Evolutionary conservation across 768 basidiomycete genomes (phyloP).

Genomic region (Termitomyces sp.): DNA sequence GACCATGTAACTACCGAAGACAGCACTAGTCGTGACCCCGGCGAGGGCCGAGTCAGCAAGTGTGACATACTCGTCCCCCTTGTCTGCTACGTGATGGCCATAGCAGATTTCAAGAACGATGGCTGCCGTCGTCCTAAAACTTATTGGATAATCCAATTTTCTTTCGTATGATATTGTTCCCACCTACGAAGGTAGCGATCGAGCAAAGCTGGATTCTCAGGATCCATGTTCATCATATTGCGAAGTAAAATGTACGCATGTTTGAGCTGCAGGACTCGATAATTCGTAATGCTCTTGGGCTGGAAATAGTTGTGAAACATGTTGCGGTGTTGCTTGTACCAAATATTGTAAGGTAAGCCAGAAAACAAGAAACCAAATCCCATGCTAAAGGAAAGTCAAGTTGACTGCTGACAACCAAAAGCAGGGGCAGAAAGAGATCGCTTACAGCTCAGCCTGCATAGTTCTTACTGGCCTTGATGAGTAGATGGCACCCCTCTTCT

Average conservation of each 20-base stretch:
- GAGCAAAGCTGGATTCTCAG: constrained; percentile 13
- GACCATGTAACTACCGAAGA: constrained; percentile 18
- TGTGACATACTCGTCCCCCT: constrained; percentile 18
- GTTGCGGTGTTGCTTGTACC: constrained; percentile 18
- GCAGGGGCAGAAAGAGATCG: not conserved
- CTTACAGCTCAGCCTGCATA: constrained; percentile 13
- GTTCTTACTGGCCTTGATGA: constrained; percentile 21
- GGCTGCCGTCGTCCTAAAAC: constrained; percentile 3
- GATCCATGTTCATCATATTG: constrained; percentile 14
- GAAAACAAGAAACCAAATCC: constrained; percentile 15
- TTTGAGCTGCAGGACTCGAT: constrained; percentile 15
- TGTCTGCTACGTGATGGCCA: constrained; percentile 16
- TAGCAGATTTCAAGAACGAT: constrained; percentile 10
- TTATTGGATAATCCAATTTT: not conserved
- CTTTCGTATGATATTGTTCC: not conserved
- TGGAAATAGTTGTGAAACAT: constrained; percentile 21
- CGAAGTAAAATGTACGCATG: constrained; percentile 19
- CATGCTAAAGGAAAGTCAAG: constrained; percentile 9
- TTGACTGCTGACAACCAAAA: not conserved
- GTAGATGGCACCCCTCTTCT: constrained; percentile 38
- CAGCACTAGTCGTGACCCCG: constrained; percentile 11
- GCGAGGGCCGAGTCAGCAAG: constrained; percentile 20
- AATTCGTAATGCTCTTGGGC: constrained; percentile 11
- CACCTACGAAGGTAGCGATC: constrained; percentile 21
- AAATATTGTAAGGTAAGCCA: constrained; percentile 16